Evolutionary conservation across 2,329 filamentous ascomycete species (phyloP).

Genomic region (Fusarium transvaalense): DNA sequence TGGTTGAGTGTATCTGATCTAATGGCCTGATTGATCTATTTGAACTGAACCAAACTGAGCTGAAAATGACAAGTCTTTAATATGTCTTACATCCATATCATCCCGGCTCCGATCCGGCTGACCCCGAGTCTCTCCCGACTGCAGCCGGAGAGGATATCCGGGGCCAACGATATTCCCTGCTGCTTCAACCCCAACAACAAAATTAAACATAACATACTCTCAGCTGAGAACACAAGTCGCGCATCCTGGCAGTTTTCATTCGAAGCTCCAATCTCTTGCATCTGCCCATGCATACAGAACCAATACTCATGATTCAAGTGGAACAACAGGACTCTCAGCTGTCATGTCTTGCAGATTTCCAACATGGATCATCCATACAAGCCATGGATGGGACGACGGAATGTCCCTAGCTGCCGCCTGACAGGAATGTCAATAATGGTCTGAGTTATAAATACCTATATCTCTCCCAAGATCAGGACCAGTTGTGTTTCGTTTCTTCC

Average conservation of each 20-base stretch:
- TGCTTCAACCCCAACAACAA: slow-evolving; percentile 10
- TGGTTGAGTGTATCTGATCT: not conserved
- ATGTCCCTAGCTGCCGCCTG: slow-evolving; percentile 8
- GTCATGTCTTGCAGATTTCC: slow-evolving; percentile 26
- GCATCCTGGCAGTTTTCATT: not conserved
- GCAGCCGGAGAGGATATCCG: slow-evolving; percentile 24
- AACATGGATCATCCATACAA: slow-evolving; percentile 41
- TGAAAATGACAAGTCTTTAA: not conserved
- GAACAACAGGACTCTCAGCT: slow-evolving; percentile 31
- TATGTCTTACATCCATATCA: not conserved
- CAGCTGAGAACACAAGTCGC: slow-evolving; percentile 11
- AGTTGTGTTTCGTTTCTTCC: not conserved
- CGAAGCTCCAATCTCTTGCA: slow-evolving; percentile 21
- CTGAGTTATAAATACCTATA: slow-evolving; percentile 33
- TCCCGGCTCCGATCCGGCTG: slow-evolving; percentile 31
- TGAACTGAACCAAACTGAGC: not conserved
- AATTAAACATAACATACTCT: slow-evolving; percentile 22
- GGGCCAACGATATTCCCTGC: slow-evolving; percentile 8
- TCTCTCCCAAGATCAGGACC: not conserved
- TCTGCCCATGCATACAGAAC: slow-evolving; percentile 6
- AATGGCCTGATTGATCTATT: not conserved
- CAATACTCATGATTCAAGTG: slow-evolving; percentile 24
- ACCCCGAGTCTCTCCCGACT: slow-evolving; percentile 32
- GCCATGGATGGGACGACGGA: slow-evolving; percentile 17
- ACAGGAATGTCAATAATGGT: not conserved